Conservation (phyloP, 2,329 filamentous ascomycete genomes). For the Aspergillus sp. region DNA sequence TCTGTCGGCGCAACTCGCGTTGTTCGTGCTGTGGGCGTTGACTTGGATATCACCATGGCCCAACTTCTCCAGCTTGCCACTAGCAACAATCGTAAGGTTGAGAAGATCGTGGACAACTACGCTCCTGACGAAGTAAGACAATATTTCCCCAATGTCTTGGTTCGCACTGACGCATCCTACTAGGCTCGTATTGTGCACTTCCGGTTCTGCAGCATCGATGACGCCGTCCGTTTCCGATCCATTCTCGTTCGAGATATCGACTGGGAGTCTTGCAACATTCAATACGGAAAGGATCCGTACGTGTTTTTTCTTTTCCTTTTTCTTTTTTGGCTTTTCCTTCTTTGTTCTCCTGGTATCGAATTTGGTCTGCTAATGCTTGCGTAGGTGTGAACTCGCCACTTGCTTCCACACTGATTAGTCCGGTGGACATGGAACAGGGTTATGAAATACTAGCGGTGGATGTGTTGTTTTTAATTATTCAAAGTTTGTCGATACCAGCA, state of each 20-base stretch:
- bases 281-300: conserved; percentile 38
- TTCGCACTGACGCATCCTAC: not conserved
- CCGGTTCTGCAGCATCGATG: conserved; percentile 40
- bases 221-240: conserved; percentile 40
- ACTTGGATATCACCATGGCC: conserved; percentile 31
- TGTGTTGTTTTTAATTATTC: no score
- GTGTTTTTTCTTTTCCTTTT: conserved; percentile 3
- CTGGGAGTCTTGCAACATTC: conserved; percentile 41
- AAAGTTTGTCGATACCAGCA: no score
- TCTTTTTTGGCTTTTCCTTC: not conserved
- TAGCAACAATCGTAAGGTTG: conserved; percentile 36
- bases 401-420: conserved; percentile 9
- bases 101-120: conserved; percentile 37
- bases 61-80: conserved; percentile 32
- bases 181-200: conserved; percentile 40
- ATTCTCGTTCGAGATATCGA: conserved; percentile 32
- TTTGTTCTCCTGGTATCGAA: not conserved
- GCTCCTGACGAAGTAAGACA: conserved; percentile 34
- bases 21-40: conserved; percentile 36
- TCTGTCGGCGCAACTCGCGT: conserved; percentile 38
- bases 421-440: no score
- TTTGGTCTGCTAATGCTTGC: conserved; percentile 2
- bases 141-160: not conserved
- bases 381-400: conserved; percentile 16
- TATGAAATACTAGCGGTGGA: no score